phyloP scores from a whole-genome alignment of 1,284 basidiomycete genomes.

The Ceratorhiza oryzae-sativae region DNA sequence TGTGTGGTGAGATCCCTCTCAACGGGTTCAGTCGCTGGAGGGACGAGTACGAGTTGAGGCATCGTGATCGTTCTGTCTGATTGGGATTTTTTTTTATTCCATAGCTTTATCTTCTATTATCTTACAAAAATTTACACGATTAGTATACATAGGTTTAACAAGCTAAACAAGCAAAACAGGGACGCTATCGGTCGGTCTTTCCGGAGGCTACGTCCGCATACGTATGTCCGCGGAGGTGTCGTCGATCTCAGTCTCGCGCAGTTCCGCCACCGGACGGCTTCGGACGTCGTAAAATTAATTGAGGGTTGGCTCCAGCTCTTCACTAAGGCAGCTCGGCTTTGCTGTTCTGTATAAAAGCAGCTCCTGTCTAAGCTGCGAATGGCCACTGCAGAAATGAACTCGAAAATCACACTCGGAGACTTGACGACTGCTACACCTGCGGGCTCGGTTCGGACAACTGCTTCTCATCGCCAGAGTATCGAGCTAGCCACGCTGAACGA shows the following conservation, averaged over 20 bases:
- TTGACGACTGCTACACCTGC: slow-evolving; percentile 12
- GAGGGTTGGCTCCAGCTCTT: background rate
- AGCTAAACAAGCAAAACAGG: background rate
- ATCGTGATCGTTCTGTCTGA: slow-evolving; percentile 17
- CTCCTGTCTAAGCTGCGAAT: background rate
- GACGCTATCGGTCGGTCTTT: background rate
- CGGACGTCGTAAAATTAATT: slow-evolving; percentile 14
- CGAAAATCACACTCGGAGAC: slow-evolving; percentile 1
- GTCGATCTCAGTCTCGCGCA: background rate
- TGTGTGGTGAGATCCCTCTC: slow-evolving; percentile 60
- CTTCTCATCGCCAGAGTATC: slow-evolving; percentile 2
- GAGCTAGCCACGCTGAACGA: slow-evolving; percentile 18
- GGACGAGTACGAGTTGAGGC: slow-evolving; percentile 48
- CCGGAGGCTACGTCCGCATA: background rate
- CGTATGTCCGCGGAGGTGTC: background rate
- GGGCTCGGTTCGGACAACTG: background rate
- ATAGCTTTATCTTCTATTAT: background rate
- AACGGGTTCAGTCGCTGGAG: slow-evolving; percentile 57
- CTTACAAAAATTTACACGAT: background rate
- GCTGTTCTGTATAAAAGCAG: background rate
- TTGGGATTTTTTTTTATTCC: background rate
- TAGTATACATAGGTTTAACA: background rate
- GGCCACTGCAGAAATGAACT: slow-evolving; percentile 8
- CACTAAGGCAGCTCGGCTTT: slow-evolving; percentile 7
- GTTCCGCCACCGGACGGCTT: slow-evolving; percentile 14